phyloP scores from a whole-genome alignment of 345 rosid species.

The Hirschfeldia incana region DNA sequence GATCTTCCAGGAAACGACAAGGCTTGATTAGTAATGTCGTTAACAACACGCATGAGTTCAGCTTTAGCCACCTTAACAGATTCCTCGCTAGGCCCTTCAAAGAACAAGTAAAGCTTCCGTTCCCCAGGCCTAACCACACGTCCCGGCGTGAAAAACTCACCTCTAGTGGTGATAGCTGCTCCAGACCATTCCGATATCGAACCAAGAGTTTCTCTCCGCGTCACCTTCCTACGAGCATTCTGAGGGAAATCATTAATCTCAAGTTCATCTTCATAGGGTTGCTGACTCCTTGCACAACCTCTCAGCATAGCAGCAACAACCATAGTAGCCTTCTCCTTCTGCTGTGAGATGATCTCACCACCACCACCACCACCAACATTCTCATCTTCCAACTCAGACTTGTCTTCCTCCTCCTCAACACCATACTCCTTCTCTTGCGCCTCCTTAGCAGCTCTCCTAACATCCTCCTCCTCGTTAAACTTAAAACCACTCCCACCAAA shows the following conservation, averaged over 20 bases:
- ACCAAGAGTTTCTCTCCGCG: constrained; percentile 82
- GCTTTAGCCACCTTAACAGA: constrained; percentile 82
- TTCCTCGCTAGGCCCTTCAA: constrained; percentile 73
- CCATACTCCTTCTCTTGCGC: constrained; percentile 88
- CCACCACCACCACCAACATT: constrained; percentile 23
- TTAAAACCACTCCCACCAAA: neutral
- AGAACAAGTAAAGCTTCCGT: constrained; percentile 77
- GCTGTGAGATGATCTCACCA: neutral
- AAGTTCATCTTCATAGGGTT: constrained; percentile 51
- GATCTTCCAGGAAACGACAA: constrained; percentile 66
- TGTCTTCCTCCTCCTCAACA: constrained; percentile 63
- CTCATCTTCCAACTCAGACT: constrained; percentile 85
- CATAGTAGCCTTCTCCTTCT: neutral
- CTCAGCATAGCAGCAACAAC: neutral
- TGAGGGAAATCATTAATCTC: constrained; percentile 89
- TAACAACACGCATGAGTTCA: constrained; percentile 71
- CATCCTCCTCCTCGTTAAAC: neutral
- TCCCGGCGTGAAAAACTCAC: constrained; percentile 63
- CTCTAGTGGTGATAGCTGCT: constrained; percentile 83
- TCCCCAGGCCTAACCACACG: constrained; percentile 59
- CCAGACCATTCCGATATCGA: constrained; percentile 83
- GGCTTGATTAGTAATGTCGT: constrained; percentile 69
- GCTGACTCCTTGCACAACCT: constrained; percentile 36
- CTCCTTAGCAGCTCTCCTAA: constrained; percentile 57
- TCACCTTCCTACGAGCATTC: constrained; percentile 88